phyloP scores from a whole-genome alignment of 1,284 basidiomycete genomes.

The Phenoliferia sp. region DNA sequence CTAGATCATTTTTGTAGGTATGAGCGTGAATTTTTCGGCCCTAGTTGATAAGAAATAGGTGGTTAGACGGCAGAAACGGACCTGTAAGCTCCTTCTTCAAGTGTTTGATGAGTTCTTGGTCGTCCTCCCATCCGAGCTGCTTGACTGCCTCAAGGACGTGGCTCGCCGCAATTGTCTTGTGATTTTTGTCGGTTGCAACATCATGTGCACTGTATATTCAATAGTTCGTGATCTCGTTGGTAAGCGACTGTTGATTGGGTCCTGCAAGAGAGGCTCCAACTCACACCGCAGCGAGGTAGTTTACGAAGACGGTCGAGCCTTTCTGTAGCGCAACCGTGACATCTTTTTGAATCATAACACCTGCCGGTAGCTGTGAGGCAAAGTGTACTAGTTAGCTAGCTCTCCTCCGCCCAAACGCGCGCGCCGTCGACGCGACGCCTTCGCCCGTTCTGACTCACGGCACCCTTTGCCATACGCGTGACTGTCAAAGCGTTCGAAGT shows the following conservation, averaged over 20 bases:
- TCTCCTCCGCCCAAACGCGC: not conserved
- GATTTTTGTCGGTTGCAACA: conserved; percentile 21
- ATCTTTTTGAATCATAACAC: conserved; percentile 32
- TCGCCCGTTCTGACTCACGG: conserved; percentile 8
- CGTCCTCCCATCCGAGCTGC: conserved; percentile 33
- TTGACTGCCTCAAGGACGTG: conserved; percentile 32
- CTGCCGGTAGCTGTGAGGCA: conserved; percentile 17
- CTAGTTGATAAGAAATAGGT: not conserved
- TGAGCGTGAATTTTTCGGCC: not conserved
- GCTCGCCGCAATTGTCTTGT: conserved; percentile 32
- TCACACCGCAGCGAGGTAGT: conserved; percentile 36
- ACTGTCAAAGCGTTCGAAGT: conserved; percentile 2
- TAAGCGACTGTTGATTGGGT: not conserved
- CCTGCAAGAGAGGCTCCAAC: not conserved
- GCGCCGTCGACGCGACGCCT: not conserved
- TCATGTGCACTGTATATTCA: conserved; percentile 27
- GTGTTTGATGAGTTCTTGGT: conserved; percentile 13
- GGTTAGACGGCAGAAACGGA: not conserved
- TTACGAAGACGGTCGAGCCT: conserved; percentile 36
- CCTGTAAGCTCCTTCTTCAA: conserved; percentile 27
- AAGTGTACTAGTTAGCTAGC: not conserved
- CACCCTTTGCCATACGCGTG: conserved; percentile 14
- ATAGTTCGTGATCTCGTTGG: too few relatives aligned
- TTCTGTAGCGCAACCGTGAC: conserved; percentile 30
- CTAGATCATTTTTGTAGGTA: not conserved